A percentile compares a stretch with the other conserved stretches of the same genome.
These are phyloP conservation scores for Musa beccarii DNA, from an alignment of 176 grass and related monocot genomes.

Conservation along the genomic window DNA sequence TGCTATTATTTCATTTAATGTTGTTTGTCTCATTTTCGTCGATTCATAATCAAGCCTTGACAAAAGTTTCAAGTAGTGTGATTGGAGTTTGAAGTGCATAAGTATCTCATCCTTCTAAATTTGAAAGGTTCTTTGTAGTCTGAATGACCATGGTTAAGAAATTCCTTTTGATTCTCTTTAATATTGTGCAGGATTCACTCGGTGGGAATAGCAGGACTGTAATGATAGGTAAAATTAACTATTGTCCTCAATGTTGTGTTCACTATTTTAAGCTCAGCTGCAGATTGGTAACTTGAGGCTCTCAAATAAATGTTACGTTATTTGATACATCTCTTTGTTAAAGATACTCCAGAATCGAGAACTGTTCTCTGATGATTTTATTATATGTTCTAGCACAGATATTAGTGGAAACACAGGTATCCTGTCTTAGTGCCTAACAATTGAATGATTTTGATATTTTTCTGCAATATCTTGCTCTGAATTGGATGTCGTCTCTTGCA, in stretches of 20 bases:
- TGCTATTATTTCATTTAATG: not conserved
- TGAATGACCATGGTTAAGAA: not conserved
- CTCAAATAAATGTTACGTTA: not conserved
- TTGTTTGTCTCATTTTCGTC: not conserved
- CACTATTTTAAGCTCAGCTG: not conserved
- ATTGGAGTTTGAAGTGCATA: too few relatives aligned
- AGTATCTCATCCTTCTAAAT: not conserved
- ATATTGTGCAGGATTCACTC: constrained; percentile 63
- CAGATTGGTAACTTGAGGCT: not conserved
- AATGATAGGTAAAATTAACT: constrained; percentile 84
- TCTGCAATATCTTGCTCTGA: not conserved
- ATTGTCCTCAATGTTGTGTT: not conserved
- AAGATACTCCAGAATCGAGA: not conserved
- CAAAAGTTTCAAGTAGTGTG: too few relatives aligned
- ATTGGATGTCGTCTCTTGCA: not conserved
- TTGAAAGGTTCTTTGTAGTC: not conserved
- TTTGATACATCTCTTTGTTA: not conserved
- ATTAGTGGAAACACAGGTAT: not conserved
- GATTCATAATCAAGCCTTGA: not conserved
- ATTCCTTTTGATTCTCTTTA: constrained; percentile 19
- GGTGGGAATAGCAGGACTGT: constrained; percentile 99
- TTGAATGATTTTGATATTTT: not conserved
- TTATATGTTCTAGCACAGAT: not conserved
- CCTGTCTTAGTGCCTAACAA: not conserved
- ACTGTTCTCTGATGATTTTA: not conserved